Conservation (phyloP, 129 eudicot genomes). For the Silybum marianum region DNA sequence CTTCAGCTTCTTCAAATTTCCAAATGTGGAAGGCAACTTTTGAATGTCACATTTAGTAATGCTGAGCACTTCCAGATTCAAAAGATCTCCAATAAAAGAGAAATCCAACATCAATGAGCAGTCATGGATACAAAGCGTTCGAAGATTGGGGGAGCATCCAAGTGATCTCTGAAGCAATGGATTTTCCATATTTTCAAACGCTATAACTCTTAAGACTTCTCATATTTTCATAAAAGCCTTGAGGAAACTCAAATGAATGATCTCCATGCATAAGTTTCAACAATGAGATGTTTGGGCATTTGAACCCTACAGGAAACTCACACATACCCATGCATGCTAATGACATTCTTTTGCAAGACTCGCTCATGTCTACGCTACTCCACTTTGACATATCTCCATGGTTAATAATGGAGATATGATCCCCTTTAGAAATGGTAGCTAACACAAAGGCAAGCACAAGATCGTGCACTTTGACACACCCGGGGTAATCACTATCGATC, state of each 20-base stretch:
- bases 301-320: background rate
- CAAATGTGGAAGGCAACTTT: background rate
- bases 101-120: conserved; percentile 6
- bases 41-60: background rate
- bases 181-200: background rate
- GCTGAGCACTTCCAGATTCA: background rate
- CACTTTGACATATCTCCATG: background rate
- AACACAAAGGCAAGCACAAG: conserved; percentile 16
- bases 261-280: background rate
- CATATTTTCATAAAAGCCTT: background rate
- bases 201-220: background rate
- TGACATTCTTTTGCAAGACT: background rate
- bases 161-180: background rate
- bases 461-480: conserved; percentile 20
- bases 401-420: background rate
- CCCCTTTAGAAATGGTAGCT: background rate
- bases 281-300: background rate
- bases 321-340: too few species aligned
- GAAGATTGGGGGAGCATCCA: background rate
- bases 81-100: background rate
- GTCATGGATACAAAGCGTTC: background rate
- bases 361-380: background rate
- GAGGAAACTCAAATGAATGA: background rate
- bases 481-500: background rate
- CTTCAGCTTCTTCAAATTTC: background rate